Evolutionary conservation across 768 basidiomycete species (phyloP), one percentile per base, ranked within the genome.

Genomic region (Auriculariales sp.): DNA sequence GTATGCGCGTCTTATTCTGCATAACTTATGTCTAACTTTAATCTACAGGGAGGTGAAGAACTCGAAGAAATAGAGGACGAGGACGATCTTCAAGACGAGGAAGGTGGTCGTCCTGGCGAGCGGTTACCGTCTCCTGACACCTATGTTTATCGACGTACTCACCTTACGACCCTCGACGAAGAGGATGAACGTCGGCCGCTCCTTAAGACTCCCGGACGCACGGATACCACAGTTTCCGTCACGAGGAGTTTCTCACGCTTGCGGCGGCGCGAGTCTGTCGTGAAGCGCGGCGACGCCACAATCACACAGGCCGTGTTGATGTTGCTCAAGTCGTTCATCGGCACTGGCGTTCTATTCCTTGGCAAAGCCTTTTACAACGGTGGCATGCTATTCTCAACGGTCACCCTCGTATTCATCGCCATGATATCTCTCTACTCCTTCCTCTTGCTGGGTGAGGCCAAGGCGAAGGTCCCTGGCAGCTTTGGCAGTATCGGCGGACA

Each of bases 291-390:
- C 3, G 90, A 88, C 55, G 94, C 94, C 5, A 87, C 84, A 2
- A 83, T 92, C 11, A 77, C 82, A 2, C 89, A 97, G 65, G 94
- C 94, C 19, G 79, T 92, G 6, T 68, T 98, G 44, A 97, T 97
- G 92, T 66, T 98, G 49, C 67, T 95, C 52, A 97, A 97, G 66
- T 79, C 85, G 1, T 98, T 98, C 58, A 80, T 98, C 44, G 94
- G 94, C 19, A 97, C 94, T 12, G 94, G 94, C 14, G 84, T 99
- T 9, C 63, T 99, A 30, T 98, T 99, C 69, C 74, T 99, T 25
- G 95, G 91, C 47, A 94, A 89, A 68, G 95, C 81, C 84, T 99
- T 99, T 69, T 81, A 79, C 69, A 99, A 98, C 54, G 95, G 95
- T 49, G 93, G 94, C 9, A 71, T 98, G 46, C 66, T 97, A 29